Evolutionary conservation across 371 early-diverging fungal genomes (phyloP), one percentile per base, ranked within the genome.

Genomic region (Umbelopsis sp.): DNA sequence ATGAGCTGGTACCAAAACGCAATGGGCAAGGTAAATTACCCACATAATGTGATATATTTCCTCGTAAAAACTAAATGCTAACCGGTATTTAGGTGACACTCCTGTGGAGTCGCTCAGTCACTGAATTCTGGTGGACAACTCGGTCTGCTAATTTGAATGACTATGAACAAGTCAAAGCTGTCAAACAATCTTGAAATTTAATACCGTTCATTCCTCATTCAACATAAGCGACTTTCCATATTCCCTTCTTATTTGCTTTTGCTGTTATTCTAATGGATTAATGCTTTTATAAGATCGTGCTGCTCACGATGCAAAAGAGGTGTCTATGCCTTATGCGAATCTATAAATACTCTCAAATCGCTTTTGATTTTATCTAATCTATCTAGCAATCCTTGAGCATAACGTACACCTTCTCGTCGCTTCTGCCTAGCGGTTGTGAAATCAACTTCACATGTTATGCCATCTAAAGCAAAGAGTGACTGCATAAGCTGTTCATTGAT

Each of bases 401-500:
- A 32, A 35, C 71, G 74, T 5, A 76, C 76, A 9, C 69, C 76
- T 41, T 72, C 50, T 46, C 66, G 70, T 66, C 76, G 66, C 29
- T 65, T 65, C 25, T 67, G 22, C 65, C 76, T 62, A 18, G 76
- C 76, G 9, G 74, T 74, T 20, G 57, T 51, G 38, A 76, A 76
- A 20, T 76, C 74, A 11, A 63, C 24, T 38, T 73, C 74, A 29
- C 76, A 76, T 48, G 73, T 69, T 25, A 76, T 74, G 1, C 74
- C 74, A 51, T 76, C 76, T 10, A 76, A 50, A 25, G 74, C 50
- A 32, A 76, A 74, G 14, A 76, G 48, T 24, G 76, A 66, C 50
- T 76, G 76, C 72, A 76, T 71, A 16, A 76, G 44, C 22, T 71
- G 22, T 51, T 76, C 76, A 57, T 57, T 57, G n/a, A 57, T 57